phyloP scores from a whole-genome alignment of 2,329 filamentous ascomycete genomes.

The Trichoderma sp. region DNA sequence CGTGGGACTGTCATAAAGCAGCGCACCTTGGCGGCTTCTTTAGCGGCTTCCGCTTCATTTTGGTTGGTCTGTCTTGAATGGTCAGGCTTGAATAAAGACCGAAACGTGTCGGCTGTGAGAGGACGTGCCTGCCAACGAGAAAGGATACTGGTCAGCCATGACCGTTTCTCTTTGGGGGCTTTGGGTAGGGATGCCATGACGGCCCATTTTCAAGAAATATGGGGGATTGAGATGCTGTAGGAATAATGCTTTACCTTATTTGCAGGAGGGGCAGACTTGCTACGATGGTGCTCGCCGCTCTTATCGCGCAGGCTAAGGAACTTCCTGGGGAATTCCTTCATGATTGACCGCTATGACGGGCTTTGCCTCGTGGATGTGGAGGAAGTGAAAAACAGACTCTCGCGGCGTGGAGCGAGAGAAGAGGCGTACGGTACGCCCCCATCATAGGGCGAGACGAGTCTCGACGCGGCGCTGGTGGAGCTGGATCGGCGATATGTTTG shows the following conservation, averaged over 20 bases:
- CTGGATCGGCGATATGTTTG: neutral
- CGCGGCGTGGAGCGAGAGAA: slow-evolving; percentile 42
- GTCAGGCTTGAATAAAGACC: slow-evolving; percentile 67
- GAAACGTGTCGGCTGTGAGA: slow-evolving; percentile 60
- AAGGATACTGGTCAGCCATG: slow-evolving; percentile 28
- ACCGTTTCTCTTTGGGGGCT: neutral
- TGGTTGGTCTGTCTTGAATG: slow-evolving; percentile 52
- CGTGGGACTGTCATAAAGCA: neutral
- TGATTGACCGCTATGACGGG: slow-evolving; percentile 39
- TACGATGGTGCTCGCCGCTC: slow-evolving; percentile 56
- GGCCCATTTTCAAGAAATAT: neutral
- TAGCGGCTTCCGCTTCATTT: slow-evolving; percentile 30
- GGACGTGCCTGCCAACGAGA: slow-evolving; percentile 51
- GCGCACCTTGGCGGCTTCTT: slow-evolving; percentile 47
- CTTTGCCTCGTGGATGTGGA: slow-evolving; percentile 9
- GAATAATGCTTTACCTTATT: slow-evolving; percentile 35
- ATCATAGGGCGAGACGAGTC: slow-evolving; percentile 30
- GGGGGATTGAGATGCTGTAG: neutral
- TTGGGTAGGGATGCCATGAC: neutral
- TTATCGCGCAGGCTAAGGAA: slow-evolving; percentile 74
- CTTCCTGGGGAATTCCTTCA: slow-evolving; percentile 63
- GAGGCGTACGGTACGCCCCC: slow-evolving; percentile 30
- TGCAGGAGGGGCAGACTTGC: slow-evolving; percentile 58
- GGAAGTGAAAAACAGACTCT: slow-evolving; percentile 33
- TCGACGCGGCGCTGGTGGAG: slow-evolving; percentile 19